Evolutionary conservation across 164 flowering plant species (phyloP).

Genomic region (Warburgia ugandensis): DNA sequence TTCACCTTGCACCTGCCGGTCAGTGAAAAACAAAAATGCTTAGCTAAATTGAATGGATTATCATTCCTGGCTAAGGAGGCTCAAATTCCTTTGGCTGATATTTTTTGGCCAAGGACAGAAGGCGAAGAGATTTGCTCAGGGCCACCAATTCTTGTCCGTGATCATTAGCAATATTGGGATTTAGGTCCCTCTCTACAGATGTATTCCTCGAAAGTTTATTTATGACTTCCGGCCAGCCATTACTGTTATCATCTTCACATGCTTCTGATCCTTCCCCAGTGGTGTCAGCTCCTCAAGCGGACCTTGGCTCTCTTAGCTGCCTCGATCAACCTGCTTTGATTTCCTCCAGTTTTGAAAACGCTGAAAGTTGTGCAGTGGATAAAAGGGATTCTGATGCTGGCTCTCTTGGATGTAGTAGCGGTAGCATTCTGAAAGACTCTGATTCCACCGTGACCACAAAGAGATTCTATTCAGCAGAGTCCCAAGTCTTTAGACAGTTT

Average conservation of each 20-base stretch:
- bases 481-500: slow-evolving; percentile 21
- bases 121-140: slow-evolving; percentile 11
- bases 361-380: slow-evolving; percentile 13
- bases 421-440: slow-evolving; percentile 6
- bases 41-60: slow-evolving; percentile 11
- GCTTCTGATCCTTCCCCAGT: slow-evolving; percentile 18
- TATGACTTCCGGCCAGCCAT: slow-evolving; percentile 53
- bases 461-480: slow-evolving; percentile 25
- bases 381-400: slow-evolving; percentile 15
- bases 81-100: slow-evolving; percentile 13
- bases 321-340: slow-evolving; percentile 27
- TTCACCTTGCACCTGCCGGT: too few species aligned
- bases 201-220: slow-evolving; percentile 28
- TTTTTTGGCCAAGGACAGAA: slow-evolving; percentile 17
- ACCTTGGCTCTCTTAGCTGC: slow-evolving; percentile 23
- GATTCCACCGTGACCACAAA: slow-evolving; percentile 4
- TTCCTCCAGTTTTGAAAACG: slow-evolving; percentile 29
- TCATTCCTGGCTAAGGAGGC: slow-evolving; percentile 6
- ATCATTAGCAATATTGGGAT: background rate
- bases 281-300: slow-evolving; percentile 12
- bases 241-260: slow-evolving; percentile 25
- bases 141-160: background rate
- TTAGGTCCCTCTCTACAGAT: slow-evolving; percentile 21
- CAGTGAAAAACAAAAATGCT: background rate
- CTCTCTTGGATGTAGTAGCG: slow-evolving; percentile 13